Evolutionary conservation across 768 basidiomycete genomes (phyloP).

Genomic region (Psilocybe subaeruginosa): DNA sequence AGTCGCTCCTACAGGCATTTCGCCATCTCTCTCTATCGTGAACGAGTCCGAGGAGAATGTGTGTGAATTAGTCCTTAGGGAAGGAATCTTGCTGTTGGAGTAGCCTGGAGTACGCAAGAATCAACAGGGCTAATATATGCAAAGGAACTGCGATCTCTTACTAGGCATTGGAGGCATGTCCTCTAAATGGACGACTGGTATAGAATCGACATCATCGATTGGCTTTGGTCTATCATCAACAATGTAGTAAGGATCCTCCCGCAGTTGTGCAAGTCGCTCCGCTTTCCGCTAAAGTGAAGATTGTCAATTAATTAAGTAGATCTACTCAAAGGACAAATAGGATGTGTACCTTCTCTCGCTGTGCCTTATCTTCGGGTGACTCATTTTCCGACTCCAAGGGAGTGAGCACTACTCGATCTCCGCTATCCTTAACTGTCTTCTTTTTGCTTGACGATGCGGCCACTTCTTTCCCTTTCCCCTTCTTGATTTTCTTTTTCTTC

Average conservation of each 20-base stretch:
- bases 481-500: constrained; percentile 56
- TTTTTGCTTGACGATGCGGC: constrained; percentile 28
- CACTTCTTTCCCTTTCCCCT: constrained; percentile 36
- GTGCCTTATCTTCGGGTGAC: constrained; percentile 59
- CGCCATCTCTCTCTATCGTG: constrained; percentile 77
- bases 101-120: constrained; percentile 22
- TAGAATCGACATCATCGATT: constrained; percentile 73
- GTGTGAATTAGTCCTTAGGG: constrained; percentile 43
- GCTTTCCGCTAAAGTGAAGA: constrained; percentile 59
- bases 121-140: neutral
- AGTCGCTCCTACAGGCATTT: constrained; percentile 75
- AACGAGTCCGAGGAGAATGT: constrained; percentile 50
- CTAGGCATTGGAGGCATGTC: constrained; percentile 56
- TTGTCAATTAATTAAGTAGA: neutral
- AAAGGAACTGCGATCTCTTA: neutral
- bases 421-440: constrained; percentile 35
- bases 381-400: constrained; percentile 45
- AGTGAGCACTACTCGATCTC: constrained; percentile 35
- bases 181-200: constrained; percentile 88
- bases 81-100: constrained; percentile 41
- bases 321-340: neutral
- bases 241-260: constrained; percentile 93
- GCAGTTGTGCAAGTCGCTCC: constrained; percentile 73
- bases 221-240: constrained; percentile 58
- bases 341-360: constrained; percentile 59